phyloP scores from a whole-genome alignment of 2,329 filamentous ascomycete genomes.

The Fusarium chuoi region DNA sequence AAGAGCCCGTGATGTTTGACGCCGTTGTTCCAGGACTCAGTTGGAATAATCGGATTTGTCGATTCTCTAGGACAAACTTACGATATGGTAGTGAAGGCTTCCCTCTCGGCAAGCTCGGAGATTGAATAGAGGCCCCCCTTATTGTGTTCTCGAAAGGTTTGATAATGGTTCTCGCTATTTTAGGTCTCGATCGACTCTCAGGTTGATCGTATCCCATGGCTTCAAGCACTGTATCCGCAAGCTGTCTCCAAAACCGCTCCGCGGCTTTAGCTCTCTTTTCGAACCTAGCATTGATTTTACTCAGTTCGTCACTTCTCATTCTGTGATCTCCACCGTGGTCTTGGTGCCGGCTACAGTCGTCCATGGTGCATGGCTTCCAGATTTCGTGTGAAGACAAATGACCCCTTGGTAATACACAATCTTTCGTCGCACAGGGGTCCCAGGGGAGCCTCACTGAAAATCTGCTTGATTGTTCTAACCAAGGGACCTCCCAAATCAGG shows the following conservation, averaged over 20 bases:
- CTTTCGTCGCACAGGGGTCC: background rate
- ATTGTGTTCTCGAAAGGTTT: background rate
- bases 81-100: background rate
- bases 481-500: background rate
- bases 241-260: background rate
- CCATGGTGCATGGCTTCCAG: background rate
- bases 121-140: accelerated
- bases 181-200: background rate
- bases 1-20: too few species aligned
- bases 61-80: too few species aligned
- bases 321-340: background rate
- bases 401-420: background rate
- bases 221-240: background rate
- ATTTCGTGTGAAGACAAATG: background rate
- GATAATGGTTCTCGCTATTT: background rate
- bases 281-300: background rate
- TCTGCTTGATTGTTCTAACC: too few species aligned
- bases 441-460: accelerated
- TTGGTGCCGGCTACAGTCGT: background rate
- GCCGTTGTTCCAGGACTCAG: too few species aligned
- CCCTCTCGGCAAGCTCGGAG: background rate
- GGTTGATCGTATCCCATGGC: background rate
- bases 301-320: background rate
- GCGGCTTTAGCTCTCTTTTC: background rate
- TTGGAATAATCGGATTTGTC: too few species aligned